These are phyloP conservation scores for Fusarium acutatum DNA, from an alignment of 2,329 filamentous ascomycete species.

Conservation along the genomic window DNA sequence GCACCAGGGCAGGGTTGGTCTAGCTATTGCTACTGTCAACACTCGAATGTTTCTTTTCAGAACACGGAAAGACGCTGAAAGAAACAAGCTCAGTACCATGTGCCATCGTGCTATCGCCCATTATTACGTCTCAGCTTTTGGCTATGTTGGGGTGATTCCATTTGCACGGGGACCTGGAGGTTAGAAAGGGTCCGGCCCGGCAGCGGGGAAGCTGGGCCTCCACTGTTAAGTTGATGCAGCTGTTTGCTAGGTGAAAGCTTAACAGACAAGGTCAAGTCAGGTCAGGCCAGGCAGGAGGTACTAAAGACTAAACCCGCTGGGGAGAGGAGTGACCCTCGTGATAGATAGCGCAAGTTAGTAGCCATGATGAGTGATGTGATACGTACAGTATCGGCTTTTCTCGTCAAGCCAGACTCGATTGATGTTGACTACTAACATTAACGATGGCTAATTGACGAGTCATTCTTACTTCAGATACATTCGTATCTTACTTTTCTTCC, in stretches of 20 bases:
- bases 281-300: neutral
- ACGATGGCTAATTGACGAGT: neutral
- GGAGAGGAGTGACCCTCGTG: slow-evolving; percentile 26
- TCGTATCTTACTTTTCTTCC: neutral
- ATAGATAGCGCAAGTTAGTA: slow-evolving; percentile 25
- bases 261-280: slow-evolving; percentile 19
- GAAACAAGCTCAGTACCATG: neutral
- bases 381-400: slow-evolving; percentile 7
- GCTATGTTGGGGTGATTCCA: slow-evolving; percentile 5
- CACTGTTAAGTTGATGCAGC: slow-evolving; percentile 30
- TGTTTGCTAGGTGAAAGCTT: slow-evolving; percentile 5
- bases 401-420: slow-evolving; percentile 29
- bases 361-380: slow-evolving; percentile 8
- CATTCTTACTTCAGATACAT: neutral
- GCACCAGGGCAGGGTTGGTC: neutral
- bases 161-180: slow-evolving; percentile 19
- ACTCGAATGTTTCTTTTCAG: neutral
- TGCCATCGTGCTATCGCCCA: slow-evolving; percentile 12
- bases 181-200: slow-evolving; percentile 22
- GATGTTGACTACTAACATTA: neutral
- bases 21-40: neutral
- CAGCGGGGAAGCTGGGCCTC: slow-evolving; percentile 34
- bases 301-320: slow-evolving; percentile 11
- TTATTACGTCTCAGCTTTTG: slow-evolving; percentile 7
- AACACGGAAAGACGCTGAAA: neutral